These are phyloP conservation scores for Talaromyces sp. DNA, from an alignment of 2,329 filamentous ascomycete species.

Conservation along the genomic window DNA sequence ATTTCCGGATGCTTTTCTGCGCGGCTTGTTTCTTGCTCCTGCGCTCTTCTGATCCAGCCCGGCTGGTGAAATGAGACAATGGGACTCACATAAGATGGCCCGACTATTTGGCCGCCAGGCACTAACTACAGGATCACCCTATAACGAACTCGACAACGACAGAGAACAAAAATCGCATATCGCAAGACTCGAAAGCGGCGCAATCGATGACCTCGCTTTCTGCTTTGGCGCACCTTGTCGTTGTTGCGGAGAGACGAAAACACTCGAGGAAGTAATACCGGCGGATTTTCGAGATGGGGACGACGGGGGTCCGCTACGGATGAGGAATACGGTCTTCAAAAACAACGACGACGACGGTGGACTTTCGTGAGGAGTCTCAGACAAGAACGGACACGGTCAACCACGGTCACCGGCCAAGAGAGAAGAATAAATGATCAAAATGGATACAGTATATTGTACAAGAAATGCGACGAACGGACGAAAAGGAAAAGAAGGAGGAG, in stretches of 20 bases:
- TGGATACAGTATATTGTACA: constrained; percentile 30
- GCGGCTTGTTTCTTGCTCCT: not conserved
- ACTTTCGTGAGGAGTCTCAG: not conserved
- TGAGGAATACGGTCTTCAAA: constrained; percentile 11
- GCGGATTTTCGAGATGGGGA: not conserved
- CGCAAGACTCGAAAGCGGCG: not conserved
- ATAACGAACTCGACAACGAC: constrained; percentile 11
- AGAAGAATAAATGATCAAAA: constrained; percentile 26
- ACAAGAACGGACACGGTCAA: not conserved
- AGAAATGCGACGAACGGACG: constrained; percentile 21
- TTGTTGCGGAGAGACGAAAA: not conserved
- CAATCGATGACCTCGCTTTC: not conserved
- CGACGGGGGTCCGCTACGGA: constrained; percentile 10
- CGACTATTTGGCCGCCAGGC: not conserved
- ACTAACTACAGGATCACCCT: constrained; percentile 1
- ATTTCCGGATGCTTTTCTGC: not conserved
- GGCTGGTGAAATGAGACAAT: not conserved
- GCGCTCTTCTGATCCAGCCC: constrained; percentile 2
- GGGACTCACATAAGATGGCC: constrained; percentile 3
- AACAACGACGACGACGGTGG: not conserved
- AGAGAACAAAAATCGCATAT: constrained; percentile 11
- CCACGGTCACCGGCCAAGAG: constrained; percentile 7
- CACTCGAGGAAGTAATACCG: not conserved
- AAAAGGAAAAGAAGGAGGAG: constrained; percentile 20
- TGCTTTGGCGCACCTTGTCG: not conserved